phyloP scores from a whole-genome alignment of 352 stramenopile species.

The Plasmopara muralis region DNA sequence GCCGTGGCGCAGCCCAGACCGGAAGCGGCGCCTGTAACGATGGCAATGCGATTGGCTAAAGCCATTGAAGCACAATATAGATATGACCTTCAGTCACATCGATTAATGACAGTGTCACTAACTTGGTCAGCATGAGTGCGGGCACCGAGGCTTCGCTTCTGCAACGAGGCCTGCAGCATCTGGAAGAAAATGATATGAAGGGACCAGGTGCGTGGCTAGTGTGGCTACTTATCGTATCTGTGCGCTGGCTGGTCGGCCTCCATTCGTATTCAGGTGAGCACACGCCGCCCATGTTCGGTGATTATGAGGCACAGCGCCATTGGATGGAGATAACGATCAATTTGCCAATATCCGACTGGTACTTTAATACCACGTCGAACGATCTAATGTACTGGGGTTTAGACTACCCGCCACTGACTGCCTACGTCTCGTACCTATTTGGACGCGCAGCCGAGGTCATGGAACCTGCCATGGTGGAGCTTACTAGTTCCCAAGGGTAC shows the following conservation, averaged over 20 bases:
- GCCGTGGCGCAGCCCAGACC: slow-evolving; percentile 91
- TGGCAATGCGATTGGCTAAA: slow-evolving; percentile 60
- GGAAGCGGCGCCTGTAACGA: slow-evolving; percentile 91
- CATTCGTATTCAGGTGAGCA: slow-evolving; percentile 77
- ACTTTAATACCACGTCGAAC: slow-evolving; percentile 87
- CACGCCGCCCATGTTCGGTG: slow-evolving; percentile 87
- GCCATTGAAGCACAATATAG: slow-evolving; percentile 28
- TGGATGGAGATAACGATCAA: slow-evolving; percentile 98
- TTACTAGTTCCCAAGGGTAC: slow-evolving; percentile 76
- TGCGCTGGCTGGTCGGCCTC: slow-evolving; percentile 73
- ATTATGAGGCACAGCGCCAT: slow-evolving; percentile 98
- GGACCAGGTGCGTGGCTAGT: slow-evolving; percentile 35
- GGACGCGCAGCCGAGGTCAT: slow-evolving; percentile 70
- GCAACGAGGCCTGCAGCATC: slow-evolving; percentile 36
- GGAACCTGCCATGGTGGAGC: slow-evolving; percentile 82
- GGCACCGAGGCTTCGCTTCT: slow-evolving; percentile 28
- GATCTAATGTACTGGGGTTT: slow-evolving; percentile 97
- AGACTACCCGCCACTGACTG: slow-evolving; percentile 96
- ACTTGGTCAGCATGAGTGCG: slow-evolving; percentile 14
- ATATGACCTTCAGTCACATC: slow-evolving; percentile 11
- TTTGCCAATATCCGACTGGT: slow-evolving; percentile 93
- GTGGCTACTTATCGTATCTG: slow-evolving; percentile 49
- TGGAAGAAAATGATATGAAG: slow-evolving; percentile 53
- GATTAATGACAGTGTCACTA: background rate
- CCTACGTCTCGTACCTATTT: slow-evolving; percentile 85